Base-by-base conservation (phyloP, 257 asterid genomes). In the Solanum chmielewskii region DNA sequence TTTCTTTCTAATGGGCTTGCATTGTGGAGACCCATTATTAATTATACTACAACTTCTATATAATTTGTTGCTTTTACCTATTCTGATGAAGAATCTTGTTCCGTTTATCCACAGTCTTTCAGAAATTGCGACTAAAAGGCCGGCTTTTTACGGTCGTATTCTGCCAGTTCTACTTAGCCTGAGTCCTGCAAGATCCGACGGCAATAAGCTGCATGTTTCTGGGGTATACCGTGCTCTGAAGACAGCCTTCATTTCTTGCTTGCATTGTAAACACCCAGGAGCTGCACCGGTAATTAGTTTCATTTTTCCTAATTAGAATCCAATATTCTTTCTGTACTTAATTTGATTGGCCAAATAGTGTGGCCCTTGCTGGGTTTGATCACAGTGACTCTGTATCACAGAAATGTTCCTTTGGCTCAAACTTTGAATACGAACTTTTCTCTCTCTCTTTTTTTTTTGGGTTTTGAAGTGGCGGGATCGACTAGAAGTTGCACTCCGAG, bases 81-180 rank as follows among this genome's bases (percentile, higher is more conserved):
- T 76, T 39, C 47, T 77, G 37, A 86, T 70, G 71, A 44, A 68
- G 69, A 83, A 87, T 59, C 84, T 60, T 88, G 31, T 25, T 86
- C 75, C 78, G 44, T 87, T 45, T 90, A 37, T 78, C 85, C 86
- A 73, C 52, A 97, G 99, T 93, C 98, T 97, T 88, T 96, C 99
- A 85, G 92, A 95, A 86, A 93, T 97, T 88, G 99, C 99, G 52
- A 95, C 91, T 85, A 97, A 93, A 90, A 97, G 99, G 89, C 99
- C 99, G 69, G 95, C 98, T 77, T 97, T 97, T 90, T 97, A 95
- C 90, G 99, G 99, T 41, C 99, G 99, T 62, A 94, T 97, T 89
- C 91, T 97, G 85, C 99, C 99, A 44, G 99, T 95, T 88, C 92
- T 97, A 90, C 96, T 97, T 90, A 93, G 95, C 78, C 90, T 96